Evolutionary conservation across 441 rosid species (phyloP).

Genomic region (Gossypium schwendimanii): DNA sequence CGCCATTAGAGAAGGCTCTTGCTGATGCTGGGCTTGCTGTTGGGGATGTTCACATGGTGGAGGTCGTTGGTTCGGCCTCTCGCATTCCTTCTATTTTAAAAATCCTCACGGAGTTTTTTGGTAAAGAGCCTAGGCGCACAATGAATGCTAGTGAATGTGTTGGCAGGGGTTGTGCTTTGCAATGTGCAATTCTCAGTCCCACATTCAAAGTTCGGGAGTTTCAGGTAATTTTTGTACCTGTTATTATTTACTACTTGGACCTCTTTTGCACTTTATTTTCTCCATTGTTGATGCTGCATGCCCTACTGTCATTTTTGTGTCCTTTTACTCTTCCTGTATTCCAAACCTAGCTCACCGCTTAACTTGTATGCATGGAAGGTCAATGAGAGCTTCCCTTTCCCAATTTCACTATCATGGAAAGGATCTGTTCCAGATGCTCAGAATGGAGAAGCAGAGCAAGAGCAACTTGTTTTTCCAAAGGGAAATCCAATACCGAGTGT

Average conservation of each 20-base stretch:
- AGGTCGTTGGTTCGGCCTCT: conserved; percentile 88
- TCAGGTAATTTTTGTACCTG: conserved; percentile 42
- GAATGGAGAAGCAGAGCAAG: conserved; percentile 59
- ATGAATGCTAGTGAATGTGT: conserved; percentile 99
- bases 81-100: conserved; percentile 75
- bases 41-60: conserved; percentile 75
- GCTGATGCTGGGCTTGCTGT: conserved; percentile 70
- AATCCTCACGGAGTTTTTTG: conserved; percentile 79
- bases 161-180: conserved; percentile 78
- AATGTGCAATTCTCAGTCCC: conserved; percentile 97
- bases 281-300: background rate
- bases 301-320: background rate
- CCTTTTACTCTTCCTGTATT: background rate
- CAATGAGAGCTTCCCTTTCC: conserved; percentile 75
- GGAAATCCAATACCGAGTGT: conserved; percentile 87
- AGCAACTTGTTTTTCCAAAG: conserved; percentile 78
- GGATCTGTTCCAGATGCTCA: conserved; percentile 56
- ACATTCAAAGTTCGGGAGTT: conserved; percentile 94
- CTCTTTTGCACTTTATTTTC: background rate
- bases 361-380: conserved; percentile 39
- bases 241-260: background rate
- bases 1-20: conserved; percentile 84
- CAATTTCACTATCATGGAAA: conserved; percentile 74
- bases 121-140: conserved; percentile 92
- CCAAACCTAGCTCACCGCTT: background rate